Conservation (phyloP, 306 rosid species). For the Elaeagnus macrophylla region DNA sequence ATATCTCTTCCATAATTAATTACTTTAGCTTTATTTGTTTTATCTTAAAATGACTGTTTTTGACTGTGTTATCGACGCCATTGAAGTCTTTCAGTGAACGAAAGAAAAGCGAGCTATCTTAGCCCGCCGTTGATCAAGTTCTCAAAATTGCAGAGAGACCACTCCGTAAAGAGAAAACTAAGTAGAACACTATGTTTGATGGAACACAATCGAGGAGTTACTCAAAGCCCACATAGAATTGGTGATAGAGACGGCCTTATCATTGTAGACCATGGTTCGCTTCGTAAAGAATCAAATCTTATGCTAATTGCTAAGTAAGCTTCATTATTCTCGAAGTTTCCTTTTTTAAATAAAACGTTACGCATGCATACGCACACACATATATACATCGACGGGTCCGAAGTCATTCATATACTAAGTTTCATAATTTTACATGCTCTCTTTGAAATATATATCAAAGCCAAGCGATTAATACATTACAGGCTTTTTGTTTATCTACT, state of each 20-base stretch:
- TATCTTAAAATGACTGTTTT: background rate
- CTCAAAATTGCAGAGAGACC: conserved; percentile 19
- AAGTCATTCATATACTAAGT: too few relatives aligned
- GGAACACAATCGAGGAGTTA: conserved; percentile 25
- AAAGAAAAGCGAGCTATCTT: conserved; percentile 23
- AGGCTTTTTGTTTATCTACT: background rate
- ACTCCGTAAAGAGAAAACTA: conserved; percentile 20
- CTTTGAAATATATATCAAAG: conserved; percentile 6
- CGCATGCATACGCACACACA: too few relatives aligned
- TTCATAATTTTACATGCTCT: too few relatives aligned
- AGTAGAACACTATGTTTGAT: conserved; percentile 25
- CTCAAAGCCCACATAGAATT: conserved; percentile 27
- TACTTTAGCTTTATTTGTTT: background rate
- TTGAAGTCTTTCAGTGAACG: conserved; percentile 25
- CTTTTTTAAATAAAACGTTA: too few relatives aligned
- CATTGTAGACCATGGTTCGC: conserved; percentile 93
- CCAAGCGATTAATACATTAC: background rate
- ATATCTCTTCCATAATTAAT: background rate
- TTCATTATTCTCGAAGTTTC: background rate
- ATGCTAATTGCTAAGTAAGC: conserved; percentile 90
- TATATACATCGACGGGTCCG: too few relatives aligned
- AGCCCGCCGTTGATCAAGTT: conserved; percentile 26
- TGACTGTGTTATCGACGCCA: conserved; percentile 3
- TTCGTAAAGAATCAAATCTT: conserved; percentile 77
- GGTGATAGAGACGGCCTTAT: conserved; percentile 54